Evolutionary conservation across 176 grass and related monocot species (phyloP).

Genomic region (Bolboschoenus planiculmis): DNA sequence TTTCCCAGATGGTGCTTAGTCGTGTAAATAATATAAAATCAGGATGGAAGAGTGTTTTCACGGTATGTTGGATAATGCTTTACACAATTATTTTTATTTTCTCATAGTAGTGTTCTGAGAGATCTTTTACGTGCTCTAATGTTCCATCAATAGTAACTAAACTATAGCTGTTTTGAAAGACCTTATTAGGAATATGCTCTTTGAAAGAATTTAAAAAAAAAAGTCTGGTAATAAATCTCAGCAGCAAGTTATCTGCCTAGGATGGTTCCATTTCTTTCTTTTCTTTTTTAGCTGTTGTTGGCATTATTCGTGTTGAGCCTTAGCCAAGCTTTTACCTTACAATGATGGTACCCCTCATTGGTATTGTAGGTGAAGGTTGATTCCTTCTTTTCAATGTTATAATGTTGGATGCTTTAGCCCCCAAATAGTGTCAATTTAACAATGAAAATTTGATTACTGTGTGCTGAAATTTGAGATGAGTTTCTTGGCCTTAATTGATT

Average conservation of each 20-base stretch:
- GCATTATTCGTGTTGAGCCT: not conserved
- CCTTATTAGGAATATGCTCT: not conserved
- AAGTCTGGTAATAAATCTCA: not conserved
- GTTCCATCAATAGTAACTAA: not conserved
- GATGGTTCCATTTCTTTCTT: not conserved
- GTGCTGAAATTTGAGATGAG: not conserved
- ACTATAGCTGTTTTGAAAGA: slow-evolving; percentile 5
- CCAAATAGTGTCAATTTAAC: not conserved
- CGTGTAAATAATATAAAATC: slow-evolving; percentile 93
- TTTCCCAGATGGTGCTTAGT: slow-evolving; percentile 96
- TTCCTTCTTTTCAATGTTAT: not conserved
- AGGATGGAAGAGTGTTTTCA: slow-evolving; percentile 95
- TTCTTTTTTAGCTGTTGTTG: not conserved
- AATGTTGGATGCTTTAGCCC: not conserved
- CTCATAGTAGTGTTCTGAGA: not conserved
- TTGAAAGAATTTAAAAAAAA: not conserved
- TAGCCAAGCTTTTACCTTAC: not conserved
- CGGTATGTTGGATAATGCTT: slow-evolving; percentile 35
- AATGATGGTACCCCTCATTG: not conserved
- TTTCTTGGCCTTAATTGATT: slow-evolving; percentile 13
- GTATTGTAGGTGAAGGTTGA: not conserved
- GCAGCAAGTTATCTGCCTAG: not conserved
- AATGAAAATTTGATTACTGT: not conserved
- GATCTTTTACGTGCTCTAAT: not conserved
- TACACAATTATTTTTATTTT: not conserved